These are phyloP conservation scores for Macrocybe gigantea DNA, from an alignment of 768 basidiomycete genomes.

Conservation along the genomic window DNA sequence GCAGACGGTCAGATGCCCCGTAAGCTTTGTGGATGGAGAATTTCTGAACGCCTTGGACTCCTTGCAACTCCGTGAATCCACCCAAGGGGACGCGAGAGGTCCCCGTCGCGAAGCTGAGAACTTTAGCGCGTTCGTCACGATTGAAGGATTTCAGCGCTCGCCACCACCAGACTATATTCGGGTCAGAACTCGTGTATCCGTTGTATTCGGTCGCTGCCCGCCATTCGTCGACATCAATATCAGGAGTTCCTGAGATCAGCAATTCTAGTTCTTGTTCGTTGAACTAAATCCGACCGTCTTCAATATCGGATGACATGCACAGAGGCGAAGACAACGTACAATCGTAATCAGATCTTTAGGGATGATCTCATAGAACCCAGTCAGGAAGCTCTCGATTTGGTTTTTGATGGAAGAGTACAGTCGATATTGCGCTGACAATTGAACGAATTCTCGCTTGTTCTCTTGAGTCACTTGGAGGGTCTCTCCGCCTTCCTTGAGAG, in stretches of 20 bases:
- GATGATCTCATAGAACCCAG: conserved; percentile 96
- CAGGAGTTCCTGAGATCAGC: conserved; percentile 95
- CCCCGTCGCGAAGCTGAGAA: conserved; percentile 94
- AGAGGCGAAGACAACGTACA: conserved; percentile 37
- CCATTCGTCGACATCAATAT: conserved; percentile 98
- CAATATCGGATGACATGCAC: conserved; percentile 1
- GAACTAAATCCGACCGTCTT: conserved; percentile 45
- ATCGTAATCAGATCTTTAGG: conserved; percentile 94
- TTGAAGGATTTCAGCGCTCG: conserved; percentile 96
- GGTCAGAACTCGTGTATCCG: conserved; percentile 82
- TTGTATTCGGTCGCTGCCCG: conserved; percentile 88
- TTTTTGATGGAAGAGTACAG: conserved; percentile 92
- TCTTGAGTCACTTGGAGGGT: conserved; percentile 87
- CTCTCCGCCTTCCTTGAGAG: conserved; percentile 83
- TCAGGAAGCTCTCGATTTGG: conserved; percentile 85
- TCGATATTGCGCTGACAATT: conserved; percentile 90
- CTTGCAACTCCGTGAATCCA: conserved; percentile 94
- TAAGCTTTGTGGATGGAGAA: conserved; percentile 97
- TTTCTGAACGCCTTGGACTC: conserved; percentile 88
- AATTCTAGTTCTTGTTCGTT: conserved; percentile 93
- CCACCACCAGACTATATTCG: conserved; percentile 99
- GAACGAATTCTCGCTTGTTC: conserved; percentile 95
- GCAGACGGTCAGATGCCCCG: conserved; percentile 76
- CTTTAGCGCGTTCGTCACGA: conserved; percentile 93
- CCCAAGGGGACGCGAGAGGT: conserved; percentile 90